Percentiles rank a stretch among this genome's conserved stretches.
Evolutionary conservation across 2,329 filamentous ascomycete genomes (phyloP).

Genomic region (Fusarium avenaceum): DNA sequence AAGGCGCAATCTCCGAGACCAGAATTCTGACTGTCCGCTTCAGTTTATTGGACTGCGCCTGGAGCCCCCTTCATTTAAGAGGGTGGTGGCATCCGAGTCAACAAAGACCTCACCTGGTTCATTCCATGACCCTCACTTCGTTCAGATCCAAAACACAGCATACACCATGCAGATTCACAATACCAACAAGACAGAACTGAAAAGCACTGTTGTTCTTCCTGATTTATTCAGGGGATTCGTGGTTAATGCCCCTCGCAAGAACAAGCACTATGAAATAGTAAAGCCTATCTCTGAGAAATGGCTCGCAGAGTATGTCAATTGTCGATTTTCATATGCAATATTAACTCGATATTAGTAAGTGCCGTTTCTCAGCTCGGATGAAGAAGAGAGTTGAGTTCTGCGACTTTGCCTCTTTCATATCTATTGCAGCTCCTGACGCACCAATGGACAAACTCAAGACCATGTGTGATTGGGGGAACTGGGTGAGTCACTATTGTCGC

Average conservation of each 20-base stretch:
- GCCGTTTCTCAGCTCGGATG: conserved; percentile 17
- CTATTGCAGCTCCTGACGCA: conserved; percentile 24
- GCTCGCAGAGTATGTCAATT: conserved; percentile 15
- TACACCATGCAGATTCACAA: conserved; percentile 4
- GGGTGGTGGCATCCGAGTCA: not conserved
- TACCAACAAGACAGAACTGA: not conserved
- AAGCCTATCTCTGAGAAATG: conserved; percentile 23
- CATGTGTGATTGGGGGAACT: conserved; percentile 30
- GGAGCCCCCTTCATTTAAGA: not conserved
- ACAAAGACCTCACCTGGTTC: not conserved
- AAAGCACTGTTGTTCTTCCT: conserved; percentile 3
- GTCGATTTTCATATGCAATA: not conserved
- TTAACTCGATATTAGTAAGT: not conserved
- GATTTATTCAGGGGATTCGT: conserved; percentile 21
- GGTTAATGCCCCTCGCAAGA: conserved; percentile 9
- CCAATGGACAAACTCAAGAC: conserved; percentile 20
- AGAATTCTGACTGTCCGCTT: not conserved
- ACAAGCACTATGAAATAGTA: conserved; percentile 12
- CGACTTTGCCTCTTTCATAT: conserved; percentile 24
- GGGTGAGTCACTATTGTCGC: not conserved
- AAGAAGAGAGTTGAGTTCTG: conserved; percentile 27
- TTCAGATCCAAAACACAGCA: not conserved
- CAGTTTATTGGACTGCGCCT: conserved; percentile 2
- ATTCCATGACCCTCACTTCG: not conserved
- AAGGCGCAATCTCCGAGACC: not conserved